Evolutionary conservation across 441 rosid genomes (phyloP).

Genomic region (Heliophila coronopifolia): DNA sequence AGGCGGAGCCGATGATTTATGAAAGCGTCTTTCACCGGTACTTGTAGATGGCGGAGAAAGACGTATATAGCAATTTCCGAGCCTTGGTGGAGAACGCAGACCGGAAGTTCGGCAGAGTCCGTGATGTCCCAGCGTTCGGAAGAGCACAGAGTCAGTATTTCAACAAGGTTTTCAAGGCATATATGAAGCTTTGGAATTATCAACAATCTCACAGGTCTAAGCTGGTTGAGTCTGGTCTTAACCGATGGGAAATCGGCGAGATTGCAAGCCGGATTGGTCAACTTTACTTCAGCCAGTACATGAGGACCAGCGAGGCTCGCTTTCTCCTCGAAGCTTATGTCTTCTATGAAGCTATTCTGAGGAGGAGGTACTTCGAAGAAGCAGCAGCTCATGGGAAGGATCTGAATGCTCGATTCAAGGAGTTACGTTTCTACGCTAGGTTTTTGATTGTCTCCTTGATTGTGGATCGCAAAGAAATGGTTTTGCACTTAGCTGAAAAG

Average conservation of each 20-base stretch:
- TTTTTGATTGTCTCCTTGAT: constrained; percentile 73
- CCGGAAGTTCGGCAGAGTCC: constrained; percentile 71
- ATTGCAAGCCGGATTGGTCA: constrained; percentile 98
- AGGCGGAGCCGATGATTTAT: constrained; percentile 31
- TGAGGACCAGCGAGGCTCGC: constrained; percentile 81
- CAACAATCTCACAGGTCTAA: constrained; percentile 70
- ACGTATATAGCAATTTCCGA: constrained; percentile 48
- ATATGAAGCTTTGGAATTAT: constrained; percentile 88
- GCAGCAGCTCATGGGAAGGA: constrained; percentile 43
- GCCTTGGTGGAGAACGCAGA: constrained; percentile 78
- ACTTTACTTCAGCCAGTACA: constrained; percentile 84
- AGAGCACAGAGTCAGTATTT: constrained; percentile 53
- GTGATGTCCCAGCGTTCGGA: constrained; percentile 69
- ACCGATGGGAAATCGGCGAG: constrained; percentile 97
- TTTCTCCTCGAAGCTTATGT: constrained; percentile 77
- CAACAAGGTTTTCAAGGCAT: constrained; percentile 81
- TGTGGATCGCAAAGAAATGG: constrained; percentile 57
- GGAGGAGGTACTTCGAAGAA: constrained; percentile 72
- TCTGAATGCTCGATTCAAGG: constrained; percentile 69
- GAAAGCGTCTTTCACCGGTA: constrained; percentile 26
- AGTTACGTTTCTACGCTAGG: constrained; percentile 76
- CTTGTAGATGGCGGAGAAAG: constrained; percentile 39
- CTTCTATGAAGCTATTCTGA: constrained; percentile 81
- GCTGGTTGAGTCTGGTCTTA: constrained; percentile 64
- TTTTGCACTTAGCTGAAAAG: constrained; percentile 47